These are phyloP conservation scores for Hypoxylon rubiginosum DNA, from an alignment of 2,329 filamentous ascomycete species.

Conservation along the genomic window DNA sequence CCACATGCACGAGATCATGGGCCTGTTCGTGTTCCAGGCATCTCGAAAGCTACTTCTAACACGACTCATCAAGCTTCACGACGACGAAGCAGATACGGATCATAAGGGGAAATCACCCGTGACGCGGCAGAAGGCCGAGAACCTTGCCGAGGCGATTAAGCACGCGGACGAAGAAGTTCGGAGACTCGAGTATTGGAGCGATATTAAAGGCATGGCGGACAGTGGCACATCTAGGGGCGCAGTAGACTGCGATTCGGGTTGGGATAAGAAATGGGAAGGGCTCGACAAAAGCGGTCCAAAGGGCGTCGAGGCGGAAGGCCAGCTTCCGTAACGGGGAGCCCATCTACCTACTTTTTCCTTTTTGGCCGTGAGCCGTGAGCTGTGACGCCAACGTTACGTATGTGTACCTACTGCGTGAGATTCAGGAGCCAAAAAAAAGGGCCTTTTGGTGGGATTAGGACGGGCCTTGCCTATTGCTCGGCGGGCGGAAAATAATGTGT, in stretches of 20 bases:
- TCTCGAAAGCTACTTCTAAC: constrained; percentile 83
- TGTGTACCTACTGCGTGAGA: constrained; percentile 19
- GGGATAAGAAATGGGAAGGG: constrained; percentile 64
- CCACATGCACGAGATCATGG: constrained; percentile 88
- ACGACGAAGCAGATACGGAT: constrained; percentile 56
- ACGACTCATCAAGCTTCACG: constrained; percentile 74
- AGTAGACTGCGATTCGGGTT: constrained; percentile 59
- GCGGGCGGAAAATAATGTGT: constrained; percentile 10
- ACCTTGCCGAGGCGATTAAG: constrained; percentile 79
- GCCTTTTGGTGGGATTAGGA: constrained; percentile 26
- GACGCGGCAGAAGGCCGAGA: constrained; percentile 66
- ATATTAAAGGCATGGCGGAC: constrained; percentile 78
- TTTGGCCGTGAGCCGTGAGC: constrained; percentile 7
- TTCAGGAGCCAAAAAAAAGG: constrained; percentile 18
- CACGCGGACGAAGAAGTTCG: constrained; percentile 86
- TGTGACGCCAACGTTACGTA: constrained; percentile 8
- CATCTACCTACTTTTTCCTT: constrained; percentile 2
- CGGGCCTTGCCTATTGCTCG: neutral
- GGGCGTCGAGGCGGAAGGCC: constrained; percentile 36
- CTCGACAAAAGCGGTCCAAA: constrained; percentile 65
- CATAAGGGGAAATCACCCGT: constrained; percentile 50
- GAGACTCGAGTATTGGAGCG: constrained; percentile 88
- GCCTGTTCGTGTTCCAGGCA: constrained; percentile 88
- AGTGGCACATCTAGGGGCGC: constrained; percentile 62
- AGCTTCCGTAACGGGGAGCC: constrained; percentile 35